phyloP scores from a whole-genome alignment of 345 rosid genomes.

The Sapria himalayana region DNA sequence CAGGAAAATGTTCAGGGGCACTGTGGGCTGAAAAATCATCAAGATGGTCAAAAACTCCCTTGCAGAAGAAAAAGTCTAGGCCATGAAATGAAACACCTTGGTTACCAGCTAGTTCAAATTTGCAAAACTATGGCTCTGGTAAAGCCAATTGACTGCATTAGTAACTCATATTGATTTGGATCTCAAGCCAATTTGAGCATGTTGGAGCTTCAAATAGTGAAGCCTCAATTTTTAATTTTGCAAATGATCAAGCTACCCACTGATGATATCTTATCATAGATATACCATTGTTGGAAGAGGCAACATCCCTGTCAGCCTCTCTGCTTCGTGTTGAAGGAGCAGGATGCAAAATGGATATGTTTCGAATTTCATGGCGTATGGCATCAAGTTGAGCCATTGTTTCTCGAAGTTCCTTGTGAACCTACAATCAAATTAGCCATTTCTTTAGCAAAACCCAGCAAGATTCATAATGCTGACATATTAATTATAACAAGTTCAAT shows the following conservation, averaged over 20 bases:
- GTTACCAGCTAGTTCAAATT: too few species aligned
- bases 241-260: too few species aligned
- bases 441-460: too few species aligned
- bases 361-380: constrained; percentile 60
- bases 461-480: too few species aligned
- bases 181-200: constrained; percentile 2
- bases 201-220: not conserved
- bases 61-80: too few species aligned
- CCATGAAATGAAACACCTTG: too few species aligned
- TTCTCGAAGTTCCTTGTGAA: constrained; percentile 81
- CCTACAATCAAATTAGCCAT: too few species aligned
- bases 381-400: constrained; percentile 67
- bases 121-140: too few species aligned
- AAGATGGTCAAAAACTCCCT: too few species aligned
- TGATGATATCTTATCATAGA: too few species aligned
- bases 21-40: constrained; percentile 2
- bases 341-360: constrained; percentile 45
- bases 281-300: constrained; percentile 20
- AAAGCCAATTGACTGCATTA: constrained; percentile 12
- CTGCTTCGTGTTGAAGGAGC: constrained; percentile 57
- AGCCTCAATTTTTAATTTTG: not conserved
- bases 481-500: too few species aligned
- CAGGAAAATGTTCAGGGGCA: not conserved
- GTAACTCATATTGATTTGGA: constrained; percentile 2
- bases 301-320: constrained; percentile 18